phyloP scores from a whole-genome alignment of 2,329 filamentous ascomycete genomes.

The Didymellaceae sp. region DNA sequence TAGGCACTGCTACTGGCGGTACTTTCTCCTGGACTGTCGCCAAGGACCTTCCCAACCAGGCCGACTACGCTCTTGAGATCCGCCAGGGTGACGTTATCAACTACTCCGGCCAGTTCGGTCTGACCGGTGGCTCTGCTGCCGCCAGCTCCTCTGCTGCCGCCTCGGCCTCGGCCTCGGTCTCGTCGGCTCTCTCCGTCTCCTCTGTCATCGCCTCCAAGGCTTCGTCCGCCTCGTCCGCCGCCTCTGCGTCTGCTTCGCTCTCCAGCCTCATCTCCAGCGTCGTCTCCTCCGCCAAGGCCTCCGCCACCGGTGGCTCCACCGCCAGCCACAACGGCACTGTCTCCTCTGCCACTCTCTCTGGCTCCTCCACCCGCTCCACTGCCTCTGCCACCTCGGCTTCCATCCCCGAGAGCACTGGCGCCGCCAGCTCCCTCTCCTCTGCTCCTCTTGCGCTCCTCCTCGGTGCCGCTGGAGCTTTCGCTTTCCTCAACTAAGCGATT shows the following conservation, averaged over 20 bases:
- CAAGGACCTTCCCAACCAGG: constrained; percentile 50
- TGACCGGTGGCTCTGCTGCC: constrained; percentile 40
- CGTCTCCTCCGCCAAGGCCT: constrained; percentile 34
- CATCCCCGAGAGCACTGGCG: constrained; percentile 35
- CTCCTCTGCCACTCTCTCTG: constrained; percentile 31
- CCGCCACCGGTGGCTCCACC: constrained; percentile 25
- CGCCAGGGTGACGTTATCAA: constrained; percentile 57
- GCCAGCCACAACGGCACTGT: constrained; percentile 38
- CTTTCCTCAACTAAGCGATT: constrained; percentile 48
- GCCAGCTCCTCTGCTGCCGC: constrained; percentile 31
- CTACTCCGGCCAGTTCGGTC: constrained; percentile 61
- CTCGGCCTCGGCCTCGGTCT: constrained; percentile 29
- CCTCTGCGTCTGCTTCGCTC: constrained; percentile 32
- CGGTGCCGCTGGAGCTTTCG: constrained; percentile 50
- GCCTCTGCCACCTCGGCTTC: constrained; percentile 19
- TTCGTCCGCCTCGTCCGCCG: constrained; percentile 24
- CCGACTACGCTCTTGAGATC: constrained; percentile 67
- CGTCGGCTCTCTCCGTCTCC: constrained; percentile 28
- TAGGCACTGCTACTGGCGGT: constrained; percentile 54
- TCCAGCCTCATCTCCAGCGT: constrained; percentile 39
- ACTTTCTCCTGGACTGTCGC: constrained; percentile 60
- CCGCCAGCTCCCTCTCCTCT: constrained; percentile 46
- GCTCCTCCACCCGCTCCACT: constrained; percentile 25
- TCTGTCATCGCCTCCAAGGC: constrained; percentile 21
- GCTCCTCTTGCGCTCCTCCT: constrained; percentile 35